Conservation (phyloP, 1,284 basidiomycete species). For the Fomes fomentarius region DNA sequence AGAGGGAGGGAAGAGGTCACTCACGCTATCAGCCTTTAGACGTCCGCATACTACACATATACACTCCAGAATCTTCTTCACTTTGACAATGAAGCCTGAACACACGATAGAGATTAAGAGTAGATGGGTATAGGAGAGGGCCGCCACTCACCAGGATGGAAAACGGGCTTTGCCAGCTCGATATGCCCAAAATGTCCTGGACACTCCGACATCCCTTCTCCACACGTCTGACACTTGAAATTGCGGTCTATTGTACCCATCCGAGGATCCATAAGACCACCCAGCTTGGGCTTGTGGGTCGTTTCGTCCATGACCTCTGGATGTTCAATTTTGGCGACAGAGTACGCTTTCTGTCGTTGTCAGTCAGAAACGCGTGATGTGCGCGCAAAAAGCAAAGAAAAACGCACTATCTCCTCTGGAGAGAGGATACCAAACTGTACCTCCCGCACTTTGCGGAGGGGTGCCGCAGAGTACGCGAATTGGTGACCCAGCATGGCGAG, state of each 20-base stretch:
- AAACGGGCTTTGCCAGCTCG: constrained; percentile 95
- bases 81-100: constrained; percentile 95
- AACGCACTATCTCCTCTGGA: constrained; percentile 97
- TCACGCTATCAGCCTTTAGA: constrained; percentile 95
- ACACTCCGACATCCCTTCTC: constrained; percentile 97
- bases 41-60: constrained; percentile 99
- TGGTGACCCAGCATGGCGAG: constrained; percentile 77
- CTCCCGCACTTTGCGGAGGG: constrained; percentile 93
- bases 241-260: constrained; percentile 99
- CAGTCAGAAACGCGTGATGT: constrained; percentile 22
- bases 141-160: constrained; percentile 83
- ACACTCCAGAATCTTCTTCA: constrained; percentile 99
- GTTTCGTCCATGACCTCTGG: constrained; percentile 98
- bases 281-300: constrained; percentile 85
- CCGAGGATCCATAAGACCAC: constrained; percentile 96
- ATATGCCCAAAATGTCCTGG: constrained; percentile 99
- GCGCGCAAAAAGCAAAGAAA: constrained; percentile 14
- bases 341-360: constrained; percentile 86
- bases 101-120: not conserved
- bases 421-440: constrained; percentile 99
- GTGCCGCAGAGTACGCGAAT: constrained; percentile 91
- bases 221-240: constrained; percentile 99
- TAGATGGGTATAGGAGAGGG: not conserved
- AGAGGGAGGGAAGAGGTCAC: constrained; percentile 76
- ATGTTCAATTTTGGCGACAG: constrained; percentile 97